Evolutionary conservation across 2,329 filamentous ascomycete species (phyloP).

Genomic region (Ploettnerulaceae sp.): DNA sequence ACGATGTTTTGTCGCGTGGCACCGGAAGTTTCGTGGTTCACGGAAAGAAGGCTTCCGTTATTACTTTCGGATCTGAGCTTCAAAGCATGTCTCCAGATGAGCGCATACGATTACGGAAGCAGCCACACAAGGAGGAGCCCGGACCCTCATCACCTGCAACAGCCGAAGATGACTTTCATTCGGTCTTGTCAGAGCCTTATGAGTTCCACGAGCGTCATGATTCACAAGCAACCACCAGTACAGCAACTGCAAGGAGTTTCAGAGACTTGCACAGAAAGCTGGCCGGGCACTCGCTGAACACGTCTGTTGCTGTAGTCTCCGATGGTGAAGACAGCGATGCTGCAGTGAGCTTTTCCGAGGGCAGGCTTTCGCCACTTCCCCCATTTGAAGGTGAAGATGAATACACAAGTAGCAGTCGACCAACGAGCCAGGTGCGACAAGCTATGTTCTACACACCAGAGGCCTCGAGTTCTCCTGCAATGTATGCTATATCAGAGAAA

Average conservation of each 20-base stretch:
- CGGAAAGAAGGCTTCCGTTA: conserved; percentile 94
- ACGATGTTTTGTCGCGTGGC: conserved; percentile 70
- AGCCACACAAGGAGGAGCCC: conserved; percentile 40
- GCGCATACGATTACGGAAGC: conserved; percentile 59
- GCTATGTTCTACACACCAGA: conserved; percentile 33
- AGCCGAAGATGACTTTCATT: conserved; percentile 46
- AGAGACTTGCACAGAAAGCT: conserved; percentile 59
- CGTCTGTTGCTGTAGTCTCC: conserved; percentile 25
- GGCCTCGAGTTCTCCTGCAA: conserved; percentile 17
- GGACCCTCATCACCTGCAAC: conserved; percentile 19
- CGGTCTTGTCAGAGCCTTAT: conserved; percentile 42
- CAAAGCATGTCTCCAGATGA: conserved; percentile 72
- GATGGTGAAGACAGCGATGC: conserved; percentile 55
- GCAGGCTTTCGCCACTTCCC: conserved; percentile 50
- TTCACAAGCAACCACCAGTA: conserved; percentile 61
- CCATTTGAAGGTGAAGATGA: conserved; percentile 40
- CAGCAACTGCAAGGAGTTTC: conserved; percentile 62
- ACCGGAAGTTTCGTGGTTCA: conserved; percentile 92
- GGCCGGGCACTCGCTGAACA: conserved; percentile 44
- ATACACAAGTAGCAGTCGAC: conserved; percentile 16
- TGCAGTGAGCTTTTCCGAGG: conserved; percentile 56
- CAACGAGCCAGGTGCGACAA: conserved; percentile 21
- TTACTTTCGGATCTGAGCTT: conserved; percentile 93
- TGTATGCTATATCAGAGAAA: conserved; percentile 9
- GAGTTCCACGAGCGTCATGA: conserved; percentile 46